Conservation (phyloP, 139 green algal species). For the Raphidocelis subcapitata region DNA sequence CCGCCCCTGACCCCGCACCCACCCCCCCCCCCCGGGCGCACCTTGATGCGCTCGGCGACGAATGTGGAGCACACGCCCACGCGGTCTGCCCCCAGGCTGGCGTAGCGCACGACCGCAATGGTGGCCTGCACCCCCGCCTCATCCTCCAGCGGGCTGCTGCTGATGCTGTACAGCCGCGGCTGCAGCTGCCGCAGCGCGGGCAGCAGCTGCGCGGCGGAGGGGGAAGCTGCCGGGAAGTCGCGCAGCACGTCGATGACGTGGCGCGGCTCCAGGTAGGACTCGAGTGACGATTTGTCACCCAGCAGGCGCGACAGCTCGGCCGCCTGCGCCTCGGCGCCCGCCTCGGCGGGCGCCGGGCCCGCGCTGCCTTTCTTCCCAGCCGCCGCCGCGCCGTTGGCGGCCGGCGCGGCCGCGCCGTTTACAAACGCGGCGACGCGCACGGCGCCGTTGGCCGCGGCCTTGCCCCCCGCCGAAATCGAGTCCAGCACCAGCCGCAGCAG, state of each 20-base stretch:
- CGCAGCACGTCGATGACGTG: slow-evolving; percentile 76
- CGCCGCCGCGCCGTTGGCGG: neutral
- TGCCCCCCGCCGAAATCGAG: neutral
- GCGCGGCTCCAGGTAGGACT: slow-evolving; percentile 59
- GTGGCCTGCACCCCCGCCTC: slow-evolving; percentile 24
- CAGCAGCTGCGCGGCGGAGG: slow-evolving; percentile 32
- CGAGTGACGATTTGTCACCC: slow-evolving; percentile 15
- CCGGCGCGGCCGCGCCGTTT: neutral
- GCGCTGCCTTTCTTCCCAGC: too few species aligned
- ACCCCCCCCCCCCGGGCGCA: too few species aligned
- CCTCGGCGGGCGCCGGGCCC: neutral
- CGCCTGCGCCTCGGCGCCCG: slow-evolving; percentile 12
- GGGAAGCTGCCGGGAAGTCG: slow-evolving; percentile 40
- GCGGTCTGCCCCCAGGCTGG: slow-evolving; percentile 42
- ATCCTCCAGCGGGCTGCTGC: slow-evolving; percentile 43
- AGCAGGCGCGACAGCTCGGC: slow-evolving; percentile 29
- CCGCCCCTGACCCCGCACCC: too few species aligned
- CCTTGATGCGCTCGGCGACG: slow-evolving; percentile 13
- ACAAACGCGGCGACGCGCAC: too few species aligned
- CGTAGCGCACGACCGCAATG: slow-evolving; percentile 57
- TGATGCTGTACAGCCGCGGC: slow-evolving; percentile 91
- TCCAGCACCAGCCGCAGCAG: slow-evolving; percentile 17
- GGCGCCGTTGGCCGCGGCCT: slow-evolving; percentile 5
- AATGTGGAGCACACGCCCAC: slow-evolving; percentile 79
- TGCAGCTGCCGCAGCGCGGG: slow-evolving; percentile 70